These are phyloP conservation scores for Colletotrichum higginsianum DNA, from an alignment of 2,329 filamentous ascomycete genomes.

Conservation along the genomic window DNA sequence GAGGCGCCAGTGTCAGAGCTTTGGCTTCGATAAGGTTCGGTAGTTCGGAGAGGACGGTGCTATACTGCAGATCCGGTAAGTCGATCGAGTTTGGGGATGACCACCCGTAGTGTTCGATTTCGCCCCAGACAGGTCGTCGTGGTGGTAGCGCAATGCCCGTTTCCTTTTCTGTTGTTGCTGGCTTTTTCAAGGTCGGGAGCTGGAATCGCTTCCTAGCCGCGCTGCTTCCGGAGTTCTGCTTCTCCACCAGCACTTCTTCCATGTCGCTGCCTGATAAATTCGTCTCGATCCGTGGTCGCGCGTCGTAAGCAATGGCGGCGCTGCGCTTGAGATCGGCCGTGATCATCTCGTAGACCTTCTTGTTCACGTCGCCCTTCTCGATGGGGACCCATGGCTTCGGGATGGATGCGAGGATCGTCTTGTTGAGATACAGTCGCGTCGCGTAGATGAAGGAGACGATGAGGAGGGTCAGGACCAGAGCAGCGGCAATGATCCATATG, in stretches of 20 bases:
- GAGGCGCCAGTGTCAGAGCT: slow-evolving; percentile 86
- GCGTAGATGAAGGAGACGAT: slow-evolving; percentile 84
- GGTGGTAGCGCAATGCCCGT: slow-evolving; percentile 64
- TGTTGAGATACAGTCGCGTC: slow-evolving; percentile 88
- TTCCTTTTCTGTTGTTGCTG: slow-evolving; percentile 54
- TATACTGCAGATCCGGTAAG: slow-evolving; percentile 86
- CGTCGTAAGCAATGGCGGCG: slow-evolving; percentile 85
- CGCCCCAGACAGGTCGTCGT: slow-evolving; percentile 78
- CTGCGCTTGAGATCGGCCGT: slow-evolving; percentile 80
- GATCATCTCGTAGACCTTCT: slow-evolving; percentile 83
- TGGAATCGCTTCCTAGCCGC: slow-evolving; percentile 43
- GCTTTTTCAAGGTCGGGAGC: slow-evolving; percentile 53
- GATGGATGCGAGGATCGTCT: slow-evolving; percentile 83
- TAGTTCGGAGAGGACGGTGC: slow-evolving; percentile 84
- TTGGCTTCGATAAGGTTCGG: slow-evolving; percentile 93
- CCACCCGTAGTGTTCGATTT: slow-evolving; percentile 92
- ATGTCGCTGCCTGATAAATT: slow-evolving; percentile 40
- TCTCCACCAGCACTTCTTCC: slow-evolving; percentile 31
- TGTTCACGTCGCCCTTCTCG: slow-evolving; percentile 85
- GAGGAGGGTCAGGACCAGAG: slow-evolving; percentile 80
- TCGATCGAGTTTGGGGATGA: slow-evolving; percentile 83
- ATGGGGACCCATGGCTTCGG: slow-evolving; percentile 90
- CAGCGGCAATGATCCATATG: slow-evolving; percentile 84
- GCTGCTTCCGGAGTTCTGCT: slow-evolving; percentile 41
- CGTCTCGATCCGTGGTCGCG: slow-evolving; percentile 73